Conservation (phyloP, 441 rosid species). For the Aleurites moluccanus region DNA sequence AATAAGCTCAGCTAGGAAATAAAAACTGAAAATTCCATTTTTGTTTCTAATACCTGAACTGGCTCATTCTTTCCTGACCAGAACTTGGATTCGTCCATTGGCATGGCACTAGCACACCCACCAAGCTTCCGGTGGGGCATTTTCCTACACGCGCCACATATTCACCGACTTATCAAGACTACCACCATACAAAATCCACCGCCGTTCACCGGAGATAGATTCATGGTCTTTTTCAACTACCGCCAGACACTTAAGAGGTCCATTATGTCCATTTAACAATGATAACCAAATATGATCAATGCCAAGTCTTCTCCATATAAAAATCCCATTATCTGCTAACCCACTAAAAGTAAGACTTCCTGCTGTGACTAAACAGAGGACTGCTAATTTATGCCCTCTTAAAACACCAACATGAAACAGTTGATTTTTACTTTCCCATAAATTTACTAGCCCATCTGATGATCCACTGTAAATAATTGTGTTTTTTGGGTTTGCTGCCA, state of each 20-base stretch:
- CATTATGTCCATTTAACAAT: conserved; percentile 63
- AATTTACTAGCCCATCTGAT: conserved; percentile 82
- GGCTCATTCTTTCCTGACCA: conserved; percentile 13
- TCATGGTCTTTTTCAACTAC: conserved; percentile 55
- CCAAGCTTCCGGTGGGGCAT: conserved; percentile 45
- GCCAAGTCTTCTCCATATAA: conserved; percentile 72
- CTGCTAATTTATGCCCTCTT: conserved; percentile 75
- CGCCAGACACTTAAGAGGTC: conserved; percentile 92
- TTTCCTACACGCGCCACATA: conserved; percentile 81
- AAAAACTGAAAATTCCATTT: not conserved
- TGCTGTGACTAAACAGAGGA: conserved; percentile 65
- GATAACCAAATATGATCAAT: conserved; percentile 61
- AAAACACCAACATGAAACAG: conserved; percentile 64
- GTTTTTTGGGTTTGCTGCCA: conserved; percentile 55
- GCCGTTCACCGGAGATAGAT: conserved; percentile 34
- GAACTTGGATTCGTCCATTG: conserved; percentile 43
- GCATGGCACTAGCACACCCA: conserved; percentile 18
- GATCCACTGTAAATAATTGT: conserved; percentile 75
- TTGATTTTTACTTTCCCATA: conserved; percentile 65
- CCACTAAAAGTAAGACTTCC: conserved; percentile 78
- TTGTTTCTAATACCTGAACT: not conserved
- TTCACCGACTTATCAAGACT: conserved; percentile 88
- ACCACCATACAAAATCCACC: conserved; percentile 86
- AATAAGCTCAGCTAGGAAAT: no score
- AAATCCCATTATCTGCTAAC: conserved; percentile 77